Evolutionary conservation across 805 yeast species (phyloP).

Genomic region (Lipomyces sp.): DNA sequence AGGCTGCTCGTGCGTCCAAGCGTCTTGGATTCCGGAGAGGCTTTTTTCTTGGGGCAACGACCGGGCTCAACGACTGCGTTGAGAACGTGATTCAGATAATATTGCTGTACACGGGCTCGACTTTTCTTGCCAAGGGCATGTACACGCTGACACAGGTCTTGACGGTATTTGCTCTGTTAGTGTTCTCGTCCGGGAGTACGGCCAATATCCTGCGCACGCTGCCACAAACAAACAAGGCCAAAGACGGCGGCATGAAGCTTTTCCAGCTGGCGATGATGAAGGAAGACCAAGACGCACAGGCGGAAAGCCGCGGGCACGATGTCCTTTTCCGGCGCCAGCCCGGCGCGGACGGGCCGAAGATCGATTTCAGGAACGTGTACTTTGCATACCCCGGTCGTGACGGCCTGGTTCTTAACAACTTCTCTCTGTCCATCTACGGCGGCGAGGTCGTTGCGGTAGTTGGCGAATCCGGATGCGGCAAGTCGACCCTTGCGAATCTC

Average conservation of each 20-base stretch:
- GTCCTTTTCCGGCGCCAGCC: conserved; percentile 2
- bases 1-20: conserved; percentile 6
- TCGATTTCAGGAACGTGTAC: conserved; percentile 46
- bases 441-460: conserved; percentile 62
- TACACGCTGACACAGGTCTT: conserved; percentile 59
- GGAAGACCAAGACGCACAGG: background rate
- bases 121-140: conserved; percentile 55
- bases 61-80: conserved; percentile 45
- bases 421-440: conserved; percentile 45
- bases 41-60: conserved; percentile 22
- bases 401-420: conserved; percentile 33
- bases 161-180: conserved; percentile 65
- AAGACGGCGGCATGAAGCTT: conserved; percentile 38
- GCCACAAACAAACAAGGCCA: conserved; percentile 80
- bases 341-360: conserved; percentile 4
- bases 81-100: conserved; percentile 53
- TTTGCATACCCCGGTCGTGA: conserved; percentile 38
- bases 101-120: conserved; percentile 75
- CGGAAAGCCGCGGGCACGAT: background rate
- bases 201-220: conserved; percentile 57
- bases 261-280: conserved; percentile 16
- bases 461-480: conserved; percentile 91
- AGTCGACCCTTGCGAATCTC: conserved; percentile 67
- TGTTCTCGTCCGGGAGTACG: conserved; percentile 69
- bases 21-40: conserved; percentile 31